These are phyloP conservation scores for Sarocladiaceae sp. DNA, from an alignment of 2,329 filamentous ascomycete genomes.

Conservation along the genomic window DNA sequence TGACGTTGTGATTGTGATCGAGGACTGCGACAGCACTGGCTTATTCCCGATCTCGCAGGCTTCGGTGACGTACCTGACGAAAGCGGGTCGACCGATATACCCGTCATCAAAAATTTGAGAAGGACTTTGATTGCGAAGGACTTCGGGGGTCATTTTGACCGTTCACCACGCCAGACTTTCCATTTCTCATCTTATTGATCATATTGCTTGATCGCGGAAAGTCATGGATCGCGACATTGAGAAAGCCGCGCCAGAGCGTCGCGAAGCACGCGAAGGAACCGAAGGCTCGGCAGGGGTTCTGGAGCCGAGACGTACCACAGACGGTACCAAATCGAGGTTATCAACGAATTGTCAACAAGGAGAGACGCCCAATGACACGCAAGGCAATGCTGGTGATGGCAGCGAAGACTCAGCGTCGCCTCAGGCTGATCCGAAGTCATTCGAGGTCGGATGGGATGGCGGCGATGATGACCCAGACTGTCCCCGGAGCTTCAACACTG, in stretches of 20 bases:
- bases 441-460: slow-evolving; percentile 71
- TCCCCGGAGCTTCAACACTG: slow-evolving; percentile 62
- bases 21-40: too few species aligned
- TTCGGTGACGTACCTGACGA: background rate
- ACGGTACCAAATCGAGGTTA: background rate
- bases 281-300: background rate
- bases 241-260: slow-evolving; percentile 15
- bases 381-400: slow-evolving; percentile 13
- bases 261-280: background rate
- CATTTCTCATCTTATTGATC: too few species aligned
- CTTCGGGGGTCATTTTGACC: too few species aligned
- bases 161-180: too few species aligned
- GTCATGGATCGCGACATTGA: slow-evolving; percentile 21
- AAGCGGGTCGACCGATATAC: background rate
- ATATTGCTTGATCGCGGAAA: background rate
- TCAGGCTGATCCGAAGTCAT: slow-evolving; percentile 12
- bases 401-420: background rate
- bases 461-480: slow-evolving; percentile 67
- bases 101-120: background rate
- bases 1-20: too few species aligned
- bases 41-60: background rate
- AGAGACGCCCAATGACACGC: slow-evolving; percentile 15
- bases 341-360: background rate
- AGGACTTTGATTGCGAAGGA: too few species aligned
- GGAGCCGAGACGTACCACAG: background rate